A percentile compares a stretch with the other conserved stretches of the same genome.
These are phyloP conservation scores for Collybia nuda DNA, from an alignment of 768 basidiomycete genomes.

Conservation along the genomic window DNA sequence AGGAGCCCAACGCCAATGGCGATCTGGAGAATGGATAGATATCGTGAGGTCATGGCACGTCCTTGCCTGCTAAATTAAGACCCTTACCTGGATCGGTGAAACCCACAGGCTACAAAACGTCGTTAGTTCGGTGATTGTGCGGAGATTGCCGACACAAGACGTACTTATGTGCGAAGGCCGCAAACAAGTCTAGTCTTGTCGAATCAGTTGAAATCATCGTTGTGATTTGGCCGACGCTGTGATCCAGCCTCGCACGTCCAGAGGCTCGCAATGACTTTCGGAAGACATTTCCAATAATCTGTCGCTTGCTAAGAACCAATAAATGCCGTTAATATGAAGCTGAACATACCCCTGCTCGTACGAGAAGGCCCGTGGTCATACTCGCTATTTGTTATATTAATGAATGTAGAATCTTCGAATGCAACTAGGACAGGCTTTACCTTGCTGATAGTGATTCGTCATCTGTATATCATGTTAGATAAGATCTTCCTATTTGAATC, in stretches of 20 bases:
- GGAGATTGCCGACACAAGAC: conserved; percentile 11
- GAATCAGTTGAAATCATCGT: conserved; percentile 71
- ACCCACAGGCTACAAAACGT: conserved; percentile 48
- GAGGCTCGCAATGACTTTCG: conserved; percentile 71
- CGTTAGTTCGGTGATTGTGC: neutral
- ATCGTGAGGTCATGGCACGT: too few species aligned
- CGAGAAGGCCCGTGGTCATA: conserved; percentile 14
- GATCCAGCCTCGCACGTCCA: conserved; percentile 52
- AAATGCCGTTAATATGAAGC: neutral
- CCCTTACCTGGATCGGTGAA: conserved; percentile 53
- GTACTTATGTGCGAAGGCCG: conserved; percentile 41
- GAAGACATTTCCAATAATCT: conserved; percentile 51
- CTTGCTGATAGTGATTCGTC: conserved; percentile 20
- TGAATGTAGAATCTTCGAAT: neutral
- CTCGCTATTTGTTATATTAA: conserved; percentile 4
- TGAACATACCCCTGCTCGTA: conserved; percentile 17
- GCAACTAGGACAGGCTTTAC: conserved; percentile 1
- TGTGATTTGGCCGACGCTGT: conserved; percentile 65
- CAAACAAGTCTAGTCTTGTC: conserved; percentile 50
- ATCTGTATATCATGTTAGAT: conserved; percentile 10
- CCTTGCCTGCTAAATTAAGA: too few species aligned
- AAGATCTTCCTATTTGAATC: neutral
- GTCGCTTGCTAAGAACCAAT: neutral
- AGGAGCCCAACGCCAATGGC: conserved; percentile 49
- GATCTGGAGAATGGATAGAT: conserved; percentile 26